A percentile compares a stretch with the other conserved stretches of the same genome.
These are phyloP conservation scores for Salvia splendens DNA, from an alignment of 257 asterid genomes.

Conservation along the genomic window DNA sequence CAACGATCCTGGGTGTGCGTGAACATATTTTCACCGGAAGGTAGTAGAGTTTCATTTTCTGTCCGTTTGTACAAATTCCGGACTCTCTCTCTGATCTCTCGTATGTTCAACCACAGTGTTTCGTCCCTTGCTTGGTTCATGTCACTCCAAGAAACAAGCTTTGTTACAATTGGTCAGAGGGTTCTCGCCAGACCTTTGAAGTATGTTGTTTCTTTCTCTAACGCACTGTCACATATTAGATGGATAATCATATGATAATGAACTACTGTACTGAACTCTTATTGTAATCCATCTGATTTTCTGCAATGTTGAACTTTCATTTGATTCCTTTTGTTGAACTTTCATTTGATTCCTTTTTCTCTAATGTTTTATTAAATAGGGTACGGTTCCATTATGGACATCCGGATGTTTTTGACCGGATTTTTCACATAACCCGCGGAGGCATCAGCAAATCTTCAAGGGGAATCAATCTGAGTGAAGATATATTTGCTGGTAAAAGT, in stretches of 20 bases:
- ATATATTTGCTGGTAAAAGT: constrained; percentile 92
- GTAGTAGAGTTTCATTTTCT: constrained; percentile 38
- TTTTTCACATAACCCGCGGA: constrained; percentile 95
- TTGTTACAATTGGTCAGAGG: constrained; percentile 98
- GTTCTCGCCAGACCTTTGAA: constrained; percentile 96
- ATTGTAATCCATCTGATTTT: constrained; percentile 17
- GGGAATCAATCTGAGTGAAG: constrained; percentile 97
- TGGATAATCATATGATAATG: no score
- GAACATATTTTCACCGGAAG: constrained; percentile 98
- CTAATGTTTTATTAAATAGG: constrained; percentile 46
- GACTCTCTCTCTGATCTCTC: constrained; percentile 32
- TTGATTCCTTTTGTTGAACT: background rate
- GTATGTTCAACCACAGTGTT: constrained; percentile 60
- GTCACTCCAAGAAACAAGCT: constrained; percentile 99
- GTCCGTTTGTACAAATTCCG: constrained; percentile 12
- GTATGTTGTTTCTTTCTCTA: constrained; percentile 50
- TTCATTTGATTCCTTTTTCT: constrained; percentile 1
- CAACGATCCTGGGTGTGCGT: constrained; percentile 93
- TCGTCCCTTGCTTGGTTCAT: constrained; percentile 99
- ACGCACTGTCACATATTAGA: background rate
- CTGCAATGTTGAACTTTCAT: background rate
- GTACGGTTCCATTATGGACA: constrained; percentile 98
- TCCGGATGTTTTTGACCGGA: constrained; percentile 94
- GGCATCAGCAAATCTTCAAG: constrained; percentile 95
- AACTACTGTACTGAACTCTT: no score